Evolutionary conservation across 257 asterid species (phyloP).

Genomic region (Vinca minor): DNA sequence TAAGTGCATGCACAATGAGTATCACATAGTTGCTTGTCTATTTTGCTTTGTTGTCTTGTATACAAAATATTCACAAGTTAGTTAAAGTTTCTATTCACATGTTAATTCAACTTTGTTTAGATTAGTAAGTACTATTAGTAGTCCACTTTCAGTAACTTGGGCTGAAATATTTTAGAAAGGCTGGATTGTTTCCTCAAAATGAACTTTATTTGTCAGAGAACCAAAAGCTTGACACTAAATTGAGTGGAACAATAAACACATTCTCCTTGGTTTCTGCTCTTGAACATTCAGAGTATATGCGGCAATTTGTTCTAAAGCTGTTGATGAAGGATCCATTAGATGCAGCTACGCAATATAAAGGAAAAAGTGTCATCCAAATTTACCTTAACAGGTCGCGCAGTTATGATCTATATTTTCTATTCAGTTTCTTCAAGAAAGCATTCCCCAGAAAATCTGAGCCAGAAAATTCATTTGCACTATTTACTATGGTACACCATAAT

Average conservation of each 20-base stretch:
- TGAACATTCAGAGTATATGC: not conserved
- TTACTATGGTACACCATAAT: not conserved
- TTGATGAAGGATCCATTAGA: not conserved
- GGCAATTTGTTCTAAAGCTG: not conserved
- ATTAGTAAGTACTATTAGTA: not conserved
- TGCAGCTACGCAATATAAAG: not conserved
- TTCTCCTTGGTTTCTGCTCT: not conserved
- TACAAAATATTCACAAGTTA: too few relatives aligned
- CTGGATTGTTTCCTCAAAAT: not conserved
- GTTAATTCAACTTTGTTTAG: not conserved
- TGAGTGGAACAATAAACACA: not conserved
- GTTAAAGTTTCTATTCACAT: too few relatives aligned
- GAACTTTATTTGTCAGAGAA: not conserved
- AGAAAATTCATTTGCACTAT: not conserved
- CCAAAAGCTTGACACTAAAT: too few relatives aligned
- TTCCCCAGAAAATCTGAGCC: not conserved
- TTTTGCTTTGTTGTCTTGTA: too few relatives aligned
- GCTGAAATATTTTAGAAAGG: not conserved
- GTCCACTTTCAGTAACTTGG: not conserved
- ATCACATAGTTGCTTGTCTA: not conserved
- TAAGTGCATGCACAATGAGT: not conserved
- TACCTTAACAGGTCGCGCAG: not conserved
- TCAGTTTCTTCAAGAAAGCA: not conserved
- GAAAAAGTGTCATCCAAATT: not conserved
- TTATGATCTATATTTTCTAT: not conserved